Evolutionary conservation across 2,329 filamentous ascomycete species (phyloP), one percentile per base, ranked within the genome.

Genomic region (Rhytidhysteron rufulum): DNA sequence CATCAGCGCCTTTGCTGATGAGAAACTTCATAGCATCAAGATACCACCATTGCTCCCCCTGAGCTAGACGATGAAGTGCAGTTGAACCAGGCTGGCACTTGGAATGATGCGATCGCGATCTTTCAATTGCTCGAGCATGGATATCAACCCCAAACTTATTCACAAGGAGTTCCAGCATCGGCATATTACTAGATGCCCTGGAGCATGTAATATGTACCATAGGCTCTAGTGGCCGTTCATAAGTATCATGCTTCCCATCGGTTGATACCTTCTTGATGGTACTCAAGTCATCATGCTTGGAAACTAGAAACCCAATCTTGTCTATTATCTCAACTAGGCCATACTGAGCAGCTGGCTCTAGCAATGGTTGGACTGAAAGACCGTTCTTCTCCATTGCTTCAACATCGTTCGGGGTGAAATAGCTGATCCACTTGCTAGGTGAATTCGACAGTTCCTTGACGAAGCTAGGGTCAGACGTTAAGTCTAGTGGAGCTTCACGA

Each of bases 11-110:
- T 11, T 17, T 34, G 17, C 6, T 21, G 19, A 34, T 18, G 17
- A 34, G 32, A 34, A 15, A 34, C 19, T 34, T 34, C 11, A 34
- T 17, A 34, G 32, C 32, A 6, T 34, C 19, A 13, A 34, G 15
- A 13, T 34, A 18, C 32, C 32, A 34, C 15, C 15, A 34, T 13
- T 17, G 19, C n/a, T 13, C 11, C 15, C 32, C 32, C 13, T 21
- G 32, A 13, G 32, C 32, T 15, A 34, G 32, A 13, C 15, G 19
- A 18, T 34, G 32, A 13, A 34, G 17, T 34, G 10, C 32, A 18
- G 32, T n/a, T 17, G 32, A 18, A 5, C 32, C 32, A 17, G 13
- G 10, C 15, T 17, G 15, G 17, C 13, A 17, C 15, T 34, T 11
- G 19, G 15, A 18, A 34, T n/a, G 13, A 18, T 21, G n/a, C 4